phyloP scores from a whole-genome alignment of 2,329 filamentous ascomycete genomes.

The Parascedosporium putredinis region DNA sequence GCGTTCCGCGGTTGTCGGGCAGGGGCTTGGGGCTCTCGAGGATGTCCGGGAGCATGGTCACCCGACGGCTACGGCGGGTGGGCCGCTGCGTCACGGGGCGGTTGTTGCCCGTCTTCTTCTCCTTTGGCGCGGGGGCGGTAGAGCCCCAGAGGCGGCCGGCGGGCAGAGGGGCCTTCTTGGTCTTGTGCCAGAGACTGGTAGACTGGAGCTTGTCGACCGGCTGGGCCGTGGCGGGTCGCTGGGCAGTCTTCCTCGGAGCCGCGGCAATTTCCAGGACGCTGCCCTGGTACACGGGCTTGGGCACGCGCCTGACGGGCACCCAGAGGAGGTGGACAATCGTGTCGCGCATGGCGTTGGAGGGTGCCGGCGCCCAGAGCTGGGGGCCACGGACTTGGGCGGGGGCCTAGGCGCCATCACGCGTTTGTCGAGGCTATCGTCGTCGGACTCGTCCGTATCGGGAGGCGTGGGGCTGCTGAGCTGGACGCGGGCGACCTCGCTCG shows the following conservation, averaged over 20 bases:
- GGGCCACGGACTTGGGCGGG: background rate
- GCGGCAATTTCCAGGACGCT: constrained; percentile 3
- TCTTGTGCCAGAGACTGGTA: constrained; percentile 27
- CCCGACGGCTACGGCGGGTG: constrained; percentile 41
- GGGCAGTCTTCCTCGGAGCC: constrained; percentile 7
- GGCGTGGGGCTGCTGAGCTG: constrained; percentile 42
- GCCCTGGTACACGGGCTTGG: background rate
- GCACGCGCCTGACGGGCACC: background rate
- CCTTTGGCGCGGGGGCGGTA: constrained; percentile 6
- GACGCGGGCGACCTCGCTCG: constrained; percentile 13
- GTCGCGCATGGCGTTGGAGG: background rate
- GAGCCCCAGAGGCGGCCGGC: constrained; percentile 21
- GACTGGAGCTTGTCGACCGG: constrained; percentile 25
- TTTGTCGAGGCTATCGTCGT: constrained; percentile 16
- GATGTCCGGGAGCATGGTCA: constrained; percentile 53
- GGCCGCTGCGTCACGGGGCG: constrained; percentile 42
- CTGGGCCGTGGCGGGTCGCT: constrained; percentile 21
- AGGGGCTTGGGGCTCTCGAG: constrained; percentile 51
- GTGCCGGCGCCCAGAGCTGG: background rate
- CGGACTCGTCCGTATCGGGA: constrained; percentile 40
- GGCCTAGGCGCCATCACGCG: background rate
- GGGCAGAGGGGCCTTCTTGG: constrained; percentile 13
- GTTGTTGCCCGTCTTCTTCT: constrained; percentile 18
- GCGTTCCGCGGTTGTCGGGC: constrained; percentile 44
- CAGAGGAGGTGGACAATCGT: background rate